Conservation (phyloP, 306 rosid genomes). For the Dalbergia cochinchinensis region DNA sequence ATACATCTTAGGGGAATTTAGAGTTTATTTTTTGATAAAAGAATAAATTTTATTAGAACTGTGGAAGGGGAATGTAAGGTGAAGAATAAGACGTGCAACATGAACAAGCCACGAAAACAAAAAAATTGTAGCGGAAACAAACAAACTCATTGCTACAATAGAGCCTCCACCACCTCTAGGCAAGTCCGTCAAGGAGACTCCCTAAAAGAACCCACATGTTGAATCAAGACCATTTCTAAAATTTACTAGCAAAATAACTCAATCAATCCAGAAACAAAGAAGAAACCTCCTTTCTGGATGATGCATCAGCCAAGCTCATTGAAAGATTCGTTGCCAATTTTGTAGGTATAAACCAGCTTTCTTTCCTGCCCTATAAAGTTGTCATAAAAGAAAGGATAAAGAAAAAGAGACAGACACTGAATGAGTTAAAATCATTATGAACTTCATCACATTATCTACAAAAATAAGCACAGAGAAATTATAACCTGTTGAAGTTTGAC, state of each 20-base stretch:
- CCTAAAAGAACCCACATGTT: conserved; percentile 27
- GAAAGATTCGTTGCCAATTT: conserved; percentile 96
- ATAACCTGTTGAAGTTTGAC: conserved; percentile 95
- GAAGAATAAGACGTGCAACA: conserved; percentile 6
- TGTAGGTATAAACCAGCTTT: conserved; percentile 96
- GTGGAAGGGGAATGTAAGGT: conserved; percentile 19
- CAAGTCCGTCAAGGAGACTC: conserved; percentile 24
- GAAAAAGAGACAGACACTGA: background rate
- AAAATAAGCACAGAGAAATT: conserved; percentile 44
- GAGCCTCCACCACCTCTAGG: conserved; percentile 2
- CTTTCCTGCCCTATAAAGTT: conserved; percentile 84
- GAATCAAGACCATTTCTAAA: conserved; percentile 33
- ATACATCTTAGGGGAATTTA: conserved; percentile 15
- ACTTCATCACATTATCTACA: conserved; percentile 26
- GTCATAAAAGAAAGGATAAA: conserved; percentile 19
- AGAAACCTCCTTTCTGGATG: conserved; percentile 81
- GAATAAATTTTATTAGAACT: conserved; percentile 8
- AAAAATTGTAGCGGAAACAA: background rate
- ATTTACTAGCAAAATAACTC: conserved; percentile 27
- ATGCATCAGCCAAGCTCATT: conserved; percentile 85
- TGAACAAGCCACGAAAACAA: conserved; percentile 16
- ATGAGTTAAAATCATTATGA: conserved; percentile 40
- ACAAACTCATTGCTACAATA: conserved; percentile 26
- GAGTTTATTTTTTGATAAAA: conserved; percentile 22
- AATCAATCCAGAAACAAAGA: background rate